phyloP scores from a whole-genome alignment of 1,284 basidiomycete species.

The Puccinia brachypodii region DNA sequence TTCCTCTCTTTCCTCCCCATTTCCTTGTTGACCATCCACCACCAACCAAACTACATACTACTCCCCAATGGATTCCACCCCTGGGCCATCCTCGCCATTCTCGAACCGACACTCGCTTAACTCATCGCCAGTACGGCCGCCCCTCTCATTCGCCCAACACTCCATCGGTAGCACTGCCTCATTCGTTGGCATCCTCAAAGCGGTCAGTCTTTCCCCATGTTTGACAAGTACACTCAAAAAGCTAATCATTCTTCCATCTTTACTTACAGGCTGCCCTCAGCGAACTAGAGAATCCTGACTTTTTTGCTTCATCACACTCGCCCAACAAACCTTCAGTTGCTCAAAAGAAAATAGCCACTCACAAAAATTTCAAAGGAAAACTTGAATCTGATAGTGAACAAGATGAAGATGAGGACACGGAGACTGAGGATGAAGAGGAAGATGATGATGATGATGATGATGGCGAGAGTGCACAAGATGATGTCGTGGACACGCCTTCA shows the following conservation, averaged over 20 bases:
- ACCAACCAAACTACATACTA: too few relatives aligned
- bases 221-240: too few relatives aligned
- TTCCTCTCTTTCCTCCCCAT: too few relatives aligned
- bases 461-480: not conserved
- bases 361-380: not conserved
- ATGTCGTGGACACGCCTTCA: not conserved
- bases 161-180: constrained; percentile 34
- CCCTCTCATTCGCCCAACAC: not conserved
- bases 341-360: not conserved
- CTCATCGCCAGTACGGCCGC: not conserved
- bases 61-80: too few relatives aligned
- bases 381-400: not conserved
- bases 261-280: constrained; percentile 19
- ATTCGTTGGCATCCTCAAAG: constrained; percentile 44
- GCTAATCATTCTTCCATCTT: not conserved
- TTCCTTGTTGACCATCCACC: too few relatives aligned
- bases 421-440: not conserved
- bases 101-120: not conserved
- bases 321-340: not conserved
- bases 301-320: not conserved
- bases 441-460: constrained; percentile 12
- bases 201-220: not conserved
- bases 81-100: constrained; percentile 6
- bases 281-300: not conserved
- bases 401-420: not conserved